Evolutionary conservation across 2,329 filamentous ascomycete genomes (phyloP).

Genomic region (Aspergillus brunneoviolaceus): DNA sequence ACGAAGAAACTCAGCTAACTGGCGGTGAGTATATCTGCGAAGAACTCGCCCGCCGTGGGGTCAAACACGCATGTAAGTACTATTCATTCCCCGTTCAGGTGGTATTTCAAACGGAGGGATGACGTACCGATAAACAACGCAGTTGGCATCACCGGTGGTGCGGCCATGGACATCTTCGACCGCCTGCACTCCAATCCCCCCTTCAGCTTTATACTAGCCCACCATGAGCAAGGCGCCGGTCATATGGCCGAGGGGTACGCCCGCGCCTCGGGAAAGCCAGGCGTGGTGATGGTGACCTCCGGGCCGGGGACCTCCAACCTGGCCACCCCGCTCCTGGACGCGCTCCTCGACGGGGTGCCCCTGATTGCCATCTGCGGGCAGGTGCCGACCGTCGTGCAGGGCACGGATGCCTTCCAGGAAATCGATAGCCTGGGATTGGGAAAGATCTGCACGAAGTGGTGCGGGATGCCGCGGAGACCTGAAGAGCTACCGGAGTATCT

Average conservation of each 20-base stretch:
- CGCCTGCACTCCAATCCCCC: constrained; percentile 93
- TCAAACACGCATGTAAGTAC: constrained; percentile 81
- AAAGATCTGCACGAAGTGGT: constrained; percentile 93
- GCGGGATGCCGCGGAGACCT: constrained; percentile 85
- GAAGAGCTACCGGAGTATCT: constrained; percentile 85
- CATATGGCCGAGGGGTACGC: constrained; percentile 98
- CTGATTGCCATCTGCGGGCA: constrained; percentile 92
- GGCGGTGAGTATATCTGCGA: constrained; percentile 95
- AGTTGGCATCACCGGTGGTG: constrained; percentile 86
- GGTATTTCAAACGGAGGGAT: too few relatives aligned
- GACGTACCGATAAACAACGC: background rate
- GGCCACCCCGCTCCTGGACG: constrained; percentile 90
- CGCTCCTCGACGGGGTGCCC: constrained; percentile 85
- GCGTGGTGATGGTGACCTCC: constrained; percentile 90
- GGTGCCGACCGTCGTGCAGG: constrained; percentile 81
- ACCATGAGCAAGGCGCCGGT: constrained; percentile 92
- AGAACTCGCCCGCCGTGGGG: constrained; percentile 87
- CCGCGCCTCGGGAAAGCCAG: constrained; percentile 82
- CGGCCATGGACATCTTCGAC: constrained; percentile 93
- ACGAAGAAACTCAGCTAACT: background rate
- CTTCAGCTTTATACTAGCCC: constrained; percentile 88
- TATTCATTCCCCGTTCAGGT: background rate
- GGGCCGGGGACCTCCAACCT: constrained; percentile 94
- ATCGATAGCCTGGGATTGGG: constrained; percentile 89
- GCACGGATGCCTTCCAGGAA: constrained; percentile 92